Base-by-base conservation (phyloP, 2,329 filamentous ascomycete species). In the Rhinocladiella similis region DNA sequence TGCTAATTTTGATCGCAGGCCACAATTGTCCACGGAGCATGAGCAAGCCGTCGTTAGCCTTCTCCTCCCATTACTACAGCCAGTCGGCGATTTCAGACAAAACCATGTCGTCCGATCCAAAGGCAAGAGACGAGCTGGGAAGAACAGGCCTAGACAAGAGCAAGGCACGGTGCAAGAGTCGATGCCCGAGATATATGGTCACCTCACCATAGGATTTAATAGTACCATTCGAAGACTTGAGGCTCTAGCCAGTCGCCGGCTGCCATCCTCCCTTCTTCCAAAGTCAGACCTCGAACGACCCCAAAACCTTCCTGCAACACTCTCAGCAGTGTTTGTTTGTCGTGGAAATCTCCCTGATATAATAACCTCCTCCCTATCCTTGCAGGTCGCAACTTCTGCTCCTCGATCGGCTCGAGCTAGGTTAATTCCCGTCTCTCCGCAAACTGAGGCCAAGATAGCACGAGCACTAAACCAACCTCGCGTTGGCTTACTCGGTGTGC, bases 181-280 rank as follows among this genome's bases (percentile, higher is more conserved):
- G 50, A 60, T 61, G 43, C 66, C 70, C 5, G 62, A 63, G 20
- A 63, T 77, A 10, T 53, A 57, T 13, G 63, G 65, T 13, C 65
- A 74, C 56, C 48, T 80, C 36, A 73, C 76, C 20, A 57, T 78
- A 19, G 76, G 77, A 42, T 67, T 78, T 49, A 79, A 79, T 63
- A 73, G 66, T 60, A 72, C 76, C 19, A 75, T 72, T 9, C 73
- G 73, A 10, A 70, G 74, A 54, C 68, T 79, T 5, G 71, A 77
- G 54, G 53, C 62, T 13, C 64, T 73, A 3, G 73, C 74, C 3
- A 47, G 54, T n/a, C 18, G 16, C 25, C 46, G 45, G 12, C 54
- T 50, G 48, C 58, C 58, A 4, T 47, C 47, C 16, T 47, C 42
- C 13, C 52, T 53, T 41, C 43, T 33, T 18, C 50, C 51, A n/a